phyloP scores from a whole-genome alignment of 2,329 filamentous ascomycete genomes.

The Lecanoromycetidae sp. region DNA sequence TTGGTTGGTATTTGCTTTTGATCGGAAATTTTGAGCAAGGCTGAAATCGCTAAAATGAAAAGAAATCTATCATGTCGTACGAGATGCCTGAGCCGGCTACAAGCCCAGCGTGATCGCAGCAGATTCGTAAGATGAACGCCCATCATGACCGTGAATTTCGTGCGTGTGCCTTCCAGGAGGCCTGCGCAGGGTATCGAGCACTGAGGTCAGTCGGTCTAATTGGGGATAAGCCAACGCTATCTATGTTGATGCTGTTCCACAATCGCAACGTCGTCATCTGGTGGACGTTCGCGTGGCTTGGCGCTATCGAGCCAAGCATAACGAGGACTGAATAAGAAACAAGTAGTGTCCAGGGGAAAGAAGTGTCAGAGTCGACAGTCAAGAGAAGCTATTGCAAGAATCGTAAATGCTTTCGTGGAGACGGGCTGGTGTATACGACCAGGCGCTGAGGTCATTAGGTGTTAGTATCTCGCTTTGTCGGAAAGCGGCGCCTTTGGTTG shows the following conservation, averaged over 20 bases:
- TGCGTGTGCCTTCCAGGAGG: conserved; percentile 2
- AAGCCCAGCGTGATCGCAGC: conserved; percentile 9
- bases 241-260: conserved; percentile 28
- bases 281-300: conserved; percentile 23
- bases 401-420: background rate
- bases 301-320: conserved; percentile 6
- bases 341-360: background rate
- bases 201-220: conserved; percentile 29
- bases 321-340: conserved; percentile 5
- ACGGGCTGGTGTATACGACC: conserved; percentile 19
- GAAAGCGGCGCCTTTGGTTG: conserved; percentile 4
- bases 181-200: conserved; percentile 13
- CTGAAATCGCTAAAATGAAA: conserved; percentile 6
- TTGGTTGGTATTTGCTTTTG: conserved; percentile 11
- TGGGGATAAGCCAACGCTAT: conserved; percentile 39
- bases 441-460: conserved; percentile 8
- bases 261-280: conserved; percentile 29
- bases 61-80: conserved; percentile 17
- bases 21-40: conserved; percentile 2
- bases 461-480: background rate
- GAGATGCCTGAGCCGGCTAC: conserved; percentile 12
- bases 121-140: conserved; percentile 16
- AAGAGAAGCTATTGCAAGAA: conserved; percentile 2
- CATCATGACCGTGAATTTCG: conserved; percentile 10
- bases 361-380: background rate